Percentiles rank a stretch among this genome's conserved stretches.
phyloP scores from a whole-genome alignment of 768 basidiomycete genomes.

The Hirschioporus abietinus region DNA sequence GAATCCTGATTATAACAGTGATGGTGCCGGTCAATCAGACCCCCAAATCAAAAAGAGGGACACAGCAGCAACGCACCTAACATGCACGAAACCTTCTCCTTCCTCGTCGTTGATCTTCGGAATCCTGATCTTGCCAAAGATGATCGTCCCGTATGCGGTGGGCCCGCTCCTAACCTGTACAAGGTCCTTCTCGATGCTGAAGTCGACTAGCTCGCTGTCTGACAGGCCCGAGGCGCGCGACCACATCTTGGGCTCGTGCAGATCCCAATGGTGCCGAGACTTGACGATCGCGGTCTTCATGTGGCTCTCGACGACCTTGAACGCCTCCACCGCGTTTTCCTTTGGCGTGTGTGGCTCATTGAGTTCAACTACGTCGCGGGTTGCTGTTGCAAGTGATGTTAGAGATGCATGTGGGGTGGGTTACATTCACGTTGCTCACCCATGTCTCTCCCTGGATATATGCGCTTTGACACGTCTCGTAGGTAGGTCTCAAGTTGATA shows the following conservation, averaged over 20 bases:
- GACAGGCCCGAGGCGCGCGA: constrained; percentile 46
- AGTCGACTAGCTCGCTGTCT: constrained; percentile 47
- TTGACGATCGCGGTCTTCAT: constrained; percentile 65
- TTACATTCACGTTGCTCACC: not conserved
- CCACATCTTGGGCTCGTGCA: constrained; percentile 73
- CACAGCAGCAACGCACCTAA: constrained; percentile 43
- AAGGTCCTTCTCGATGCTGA: constrained; percentile 42
- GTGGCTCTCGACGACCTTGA: constrained; percentile 42
- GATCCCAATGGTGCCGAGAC: constrained; percentile 67
- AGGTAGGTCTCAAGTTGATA: not conserved
- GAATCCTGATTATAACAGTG: constrained; percentile 42
- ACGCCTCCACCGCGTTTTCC: constrained; percentile 59
- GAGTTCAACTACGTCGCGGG: constrained; percentile 49
- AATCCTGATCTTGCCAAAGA: constrained; percentile 72
- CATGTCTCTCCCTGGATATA: not conserved
- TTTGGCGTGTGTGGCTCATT: constrained; percentile 58
- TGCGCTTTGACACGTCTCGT: not conserved
- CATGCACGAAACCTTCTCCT: constrained; percentile 65
- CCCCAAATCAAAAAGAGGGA: constrained; percentile 4
- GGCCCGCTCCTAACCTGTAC: constrained; percentile 45
- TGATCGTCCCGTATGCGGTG: constrained; percentile 64
- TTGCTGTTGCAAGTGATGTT: constrained; percentile 33
- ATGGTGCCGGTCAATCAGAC: not conserved
- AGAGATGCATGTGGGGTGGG: not conserved
- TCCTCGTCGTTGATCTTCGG: constrained; percentile 57